Evolutionary conservation across 129 eudicot species (phyloP), one percentile per base, ranked within the genome.

Genomic region (Pulicaria dysenterica): DNA sequence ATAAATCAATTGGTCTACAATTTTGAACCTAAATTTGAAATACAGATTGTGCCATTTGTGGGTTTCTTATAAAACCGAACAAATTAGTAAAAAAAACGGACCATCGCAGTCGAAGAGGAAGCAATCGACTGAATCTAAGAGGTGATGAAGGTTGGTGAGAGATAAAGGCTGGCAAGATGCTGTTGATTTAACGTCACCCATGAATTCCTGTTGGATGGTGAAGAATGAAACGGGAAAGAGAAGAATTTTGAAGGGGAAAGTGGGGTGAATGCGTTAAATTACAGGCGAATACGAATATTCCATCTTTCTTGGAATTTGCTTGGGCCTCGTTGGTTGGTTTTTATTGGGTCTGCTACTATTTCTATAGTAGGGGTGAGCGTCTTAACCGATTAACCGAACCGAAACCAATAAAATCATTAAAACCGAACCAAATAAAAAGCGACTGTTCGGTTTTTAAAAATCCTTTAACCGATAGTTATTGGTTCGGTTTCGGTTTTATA

Each of bases 31-130:
- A 55, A 19, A 8, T 3, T 3, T 56, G 59, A 36, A 19, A 8
- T 44, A 55, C 45, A 55, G 2, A 15, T 38, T 24, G 31, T 24
- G 31, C 31, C 31, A 24, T 24, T 24, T 24, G 31, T 24, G 31
- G 31, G 31, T 24, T 24, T 24, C 31, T 24, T 24, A 24, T 24
- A 24, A 24, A 24, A 24, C 31, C 31, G 31, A 24, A 24, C 31
- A 24, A 24, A 24, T 24, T 24, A 24, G 2, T 24, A 24, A 24
- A 24, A 24, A 60, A 56, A 75, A 51, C 55, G 4, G 0, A 92
- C 98, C 98, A 64, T 93, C 98, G 80, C 96, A 93, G 56, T 93
- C 98, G 76, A 93, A 90, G 77, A 93, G 92, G 74, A 93, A 90
- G 34, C 90, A 94, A 19, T 89, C 95, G n/a, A 93, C 92, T 10